These are phyloP conservation scores for Trichophyton verrucosum DNA, from an alignment of 2,329 filamentous ascomycete species.

Conservation along the genomic window DNA sequence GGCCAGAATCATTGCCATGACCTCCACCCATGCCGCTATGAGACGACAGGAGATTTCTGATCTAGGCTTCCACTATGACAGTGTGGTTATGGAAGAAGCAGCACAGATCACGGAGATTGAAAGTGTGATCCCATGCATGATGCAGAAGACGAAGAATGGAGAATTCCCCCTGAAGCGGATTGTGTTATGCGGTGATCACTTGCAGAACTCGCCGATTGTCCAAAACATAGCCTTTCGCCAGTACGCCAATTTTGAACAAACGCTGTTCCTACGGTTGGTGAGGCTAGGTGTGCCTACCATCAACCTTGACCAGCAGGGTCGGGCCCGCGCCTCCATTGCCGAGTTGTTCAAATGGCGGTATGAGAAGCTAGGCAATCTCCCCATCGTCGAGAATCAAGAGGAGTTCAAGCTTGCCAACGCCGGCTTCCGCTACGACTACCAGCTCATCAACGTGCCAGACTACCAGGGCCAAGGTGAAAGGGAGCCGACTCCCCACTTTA, in stretches of 20 bases:
- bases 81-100: conserved; percentile 95
- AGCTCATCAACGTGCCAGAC: conserved; percentile 90
- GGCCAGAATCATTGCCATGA: conserved; percentile 98
- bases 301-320: conserved; percentile 83
- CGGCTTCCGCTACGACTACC: conserved; percentile 86
- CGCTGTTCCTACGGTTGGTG: conserved; percentile 80
- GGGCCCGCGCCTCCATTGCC: conserved; percentile 75
- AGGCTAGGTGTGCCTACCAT: conserved; percentile 86
- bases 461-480: conserved; percentile 84
- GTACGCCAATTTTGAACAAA: conserved; percentile 93
- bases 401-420: conserved; percentile 78
- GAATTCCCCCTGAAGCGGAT: conserved; percentile 71
- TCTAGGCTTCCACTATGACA: conserved; percentile 95
- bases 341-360: conserved; percentile 92
- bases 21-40: conserved; percentile 94
- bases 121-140: conserved; percentile 86
- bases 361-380: conserved; percentile 62
- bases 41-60: conserved; percentile 76
- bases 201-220: conserved; percentile 91
- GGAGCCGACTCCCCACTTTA: conserved; percentile 85
- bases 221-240: conserved; percentile 89
- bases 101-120: conserved; percentile 97
- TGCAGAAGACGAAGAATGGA: conserved; percentile 67
- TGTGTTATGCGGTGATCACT: conserved; percentile 86
- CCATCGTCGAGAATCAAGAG: conserved; percentile 52